Evolutionary conservation across 192 early-diverging fungal genomes (phyloP), one percentile per base, ranked within the genome.

Genomic region (Anaeromyces robustus): DNA sequence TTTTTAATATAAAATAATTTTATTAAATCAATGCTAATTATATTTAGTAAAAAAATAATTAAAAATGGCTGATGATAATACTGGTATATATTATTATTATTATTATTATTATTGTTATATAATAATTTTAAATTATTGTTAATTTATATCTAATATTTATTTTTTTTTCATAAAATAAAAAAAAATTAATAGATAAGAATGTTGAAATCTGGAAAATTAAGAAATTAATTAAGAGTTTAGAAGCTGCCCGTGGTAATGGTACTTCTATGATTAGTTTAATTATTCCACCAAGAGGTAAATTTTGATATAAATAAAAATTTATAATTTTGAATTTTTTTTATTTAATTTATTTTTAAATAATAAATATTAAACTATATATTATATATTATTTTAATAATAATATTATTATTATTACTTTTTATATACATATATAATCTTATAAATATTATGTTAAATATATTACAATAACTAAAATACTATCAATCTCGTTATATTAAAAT

Each of bases 231-330:
- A 98, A 99, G 92, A 92, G 93, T 81, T 88, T 99, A 84, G 92
- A 95, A 78, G 91, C 91, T 37, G 97, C 97, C 9, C 89, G 95
- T 83, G 97, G 97, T 91, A 99, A 98, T 83, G 98, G 97, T 82
- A 99, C 98, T 22, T 97, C 96, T 84, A 98, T 99, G 98, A 98
- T 99, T 88, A 97, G 96, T 77, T 92, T 99, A 79, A 92, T 99
- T 85, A 90, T 99, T 80, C 97, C 88, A 77, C 92, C 93, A 87
- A 79, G 87, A 86, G 28, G 80, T 83, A 22, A 52, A 29, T 78
- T 19, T 78, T 86, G 86, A 78, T n/a, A 79, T 26, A 22, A 79
- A 79, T 28, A 41, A 41, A 7, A n/a, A 68, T 68, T 12, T 39
- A 14, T 14, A 78, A 13, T 78, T 14, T 80, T 1, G 13, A 78